These are phyloP conservation scores for Cephalotrichum gorgonifer DNA, from an alignment of 2,329 filamentous ascomycete genomes.

Conservation along the genomic window DNA sequence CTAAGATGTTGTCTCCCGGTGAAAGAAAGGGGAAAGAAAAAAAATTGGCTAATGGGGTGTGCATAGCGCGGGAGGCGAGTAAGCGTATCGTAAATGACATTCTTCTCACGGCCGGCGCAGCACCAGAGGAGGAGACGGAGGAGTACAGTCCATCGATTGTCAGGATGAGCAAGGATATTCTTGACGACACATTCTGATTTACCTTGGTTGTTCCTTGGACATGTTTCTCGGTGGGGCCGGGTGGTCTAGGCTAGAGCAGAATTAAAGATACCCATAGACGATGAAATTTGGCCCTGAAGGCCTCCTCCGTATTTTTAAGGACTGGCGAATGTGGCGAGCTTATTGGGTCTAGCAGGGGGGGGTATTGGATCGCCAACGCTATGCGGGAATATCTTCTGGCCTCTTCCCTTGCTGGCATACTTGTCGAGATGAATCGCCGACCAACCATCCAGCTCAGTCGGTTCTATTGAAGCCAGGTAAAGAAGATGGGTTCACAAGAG, in stretches of 20 bases:
- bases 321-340: too few species aligned
- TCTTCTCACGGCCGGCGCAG: conserved; percentile 62
- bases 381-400: too few species aligned
- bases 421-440: too few species aligned
- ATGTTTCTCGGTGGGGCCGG: neutral
- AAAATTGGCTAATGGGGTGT: too few species aligned
- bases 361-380: too few species aligned
- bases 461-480: too few species aligned
- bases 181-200: conserved; percentile 53
- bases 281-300: neutral
- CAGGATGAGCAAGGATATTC: conserved; percentile 51
- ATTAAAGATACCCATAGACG: neutral
- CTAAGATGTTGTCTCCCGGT: neutral
- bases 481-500: too few species aligned
- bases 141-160: conserved; percentile 57
- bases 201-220: neutral
- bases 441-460: too few species aligned
- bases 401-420: too few species aligned
- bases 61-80: conserved; percentile 64
- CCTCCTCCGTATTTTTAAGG: too few species aligned
- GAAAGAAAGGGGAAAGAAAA: too few species aligned
- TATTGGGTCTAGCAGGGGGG: too few species aligned
- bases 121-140: conserved; percentile 36
- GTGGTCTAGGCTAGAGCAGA: neutral
- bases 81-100: conserved; percentile 74